Percentiles rank a stretch among this genome's conserved stretches.
phyloP scores from a whole-genome alignment of 441 rosid species.

The Croton laevigatus region DNA sequence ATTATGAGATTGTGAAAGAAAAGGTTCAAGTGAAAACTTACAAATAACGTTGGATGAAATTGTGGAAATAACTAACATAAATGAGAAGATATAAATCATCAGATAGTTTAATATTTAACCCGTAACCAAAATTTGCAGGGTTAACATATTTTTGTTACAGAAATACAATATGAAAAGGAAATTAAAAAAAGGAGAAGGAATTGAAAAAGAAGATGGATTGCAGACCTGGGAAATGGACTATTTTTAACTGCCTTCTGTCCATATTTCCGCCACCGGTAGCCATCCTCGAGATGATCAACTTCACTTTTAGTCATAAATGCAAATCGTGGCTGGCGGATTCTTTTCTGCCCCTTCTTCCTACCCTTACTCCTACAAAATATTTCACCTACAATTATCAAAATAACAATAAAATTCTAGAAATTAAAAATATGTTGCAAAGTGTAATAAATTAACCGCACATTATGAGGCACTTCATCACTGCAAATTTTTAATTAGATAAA shows the following conservation, averaged over 20 bases:
- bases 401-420: constrained; percentile 9
- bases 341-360: constrained; percentile 70
- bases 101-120: too few relatives aligned
- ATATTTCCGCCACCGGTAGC: constrained; percentile 92
- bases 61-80: too few relatives aligned
- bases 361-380: constrained; percentile 55
- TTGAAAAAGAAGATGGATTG: constrained; percentile 9
- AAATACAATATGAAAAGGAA: not conserved
- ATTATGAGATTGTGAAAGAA: too few relatives aligned
- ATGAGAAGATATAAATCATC: too few relatives aligned
- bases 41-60: too few relatives aligned
- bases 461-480: not conserved
- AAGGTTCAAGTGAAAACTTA: too few relatives aligned
- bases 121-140: too few relatives aligned
- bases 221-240: constrained; percentile 79
- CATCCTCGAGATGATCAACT: constrained; percentile 95
- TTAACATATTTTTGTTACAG: not conserved
- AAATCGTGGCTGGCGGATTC: constrained; percentile 79
- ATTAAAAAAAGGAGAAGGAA: constrained; percentile 10
- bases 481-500: not conserved
- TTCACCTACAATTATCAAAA: constrained; percentile 34
- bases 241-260: constrained; percentile 97
- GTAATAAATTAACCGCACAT: not conserved
- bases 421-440: not conserved
- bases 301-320: constrained; percentile 97